Evolutionary conservation across 176 grass and related monocot genomes (phyloP).

Genomic region (Hsuehochloa calcarea): DNA sequence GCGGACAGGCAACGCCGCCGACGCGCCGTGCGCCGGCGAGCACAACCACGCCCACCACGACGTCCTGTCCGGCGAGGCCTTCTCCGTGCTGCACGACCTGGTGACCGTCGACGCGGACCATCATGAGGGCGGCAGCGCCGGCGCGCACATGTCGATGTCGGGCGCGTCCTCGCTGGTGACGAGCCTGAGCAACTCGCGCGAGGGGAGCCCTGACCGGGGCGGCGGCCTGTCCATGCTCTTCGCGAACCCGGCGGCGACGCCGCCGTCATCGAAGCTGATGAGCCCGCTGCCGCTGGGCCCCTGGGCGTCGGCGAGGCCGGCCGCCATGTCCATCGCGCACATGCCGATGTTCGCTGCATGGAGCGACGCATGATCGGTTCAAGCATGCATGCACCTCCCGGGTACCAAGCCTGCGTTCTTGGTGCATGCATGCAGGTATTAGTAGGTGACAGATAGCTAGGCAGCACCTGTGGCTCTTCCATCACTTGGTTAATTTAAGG

Average conservation of each 20-base stretch:
- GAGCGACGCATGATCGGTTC: conserved; percentile 63
- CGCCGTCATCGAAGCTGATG: conserved; percentile 38
- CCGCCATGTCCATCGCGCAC: conserved; percentile 82
- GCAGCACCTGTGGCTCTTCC: background rate
- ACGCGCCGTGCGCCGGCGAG: background rate
- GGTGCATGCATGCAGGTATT: background rate
- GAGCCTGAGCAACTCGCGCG: conserved; percentile 66
- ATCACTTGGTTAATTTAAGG: background rate
- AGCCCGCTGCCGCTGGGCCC: conserved; percentile 47
- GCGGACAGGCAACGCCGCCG: background rate
- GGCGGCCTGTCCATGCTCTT: conserved; percentile 80
- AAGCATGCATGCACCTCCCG: background rate
- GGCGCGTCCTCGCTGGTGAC: conserved; percentile 47
- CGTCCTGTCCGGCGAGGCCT: conserved; percentile 35
- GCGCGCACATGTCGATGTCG: conserved; percentile 30
- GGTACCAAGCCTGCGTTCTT: background rate
- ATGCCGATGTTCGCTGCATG: conserved; percentile 88
- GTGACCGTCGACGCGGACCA: conserved; percentile 25
- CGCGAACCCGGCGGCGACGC: conserved; percentile 22
- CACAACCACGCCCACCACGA: background rate
- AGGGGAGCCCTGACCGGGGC: conserved; percentile 60
- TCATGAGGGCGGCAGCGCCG: background rate
- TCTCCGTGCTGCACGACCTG: conserved; percentile 52
- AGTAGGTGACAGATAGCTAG: background rate
- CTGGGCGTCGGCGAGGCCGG: conserved; percentile 56